These are phyloP conservation scores for Scleroderma citrinum DNA, from an alignment of 768 basidiomycete genomes.

Conservation along the genomic window DNA sequence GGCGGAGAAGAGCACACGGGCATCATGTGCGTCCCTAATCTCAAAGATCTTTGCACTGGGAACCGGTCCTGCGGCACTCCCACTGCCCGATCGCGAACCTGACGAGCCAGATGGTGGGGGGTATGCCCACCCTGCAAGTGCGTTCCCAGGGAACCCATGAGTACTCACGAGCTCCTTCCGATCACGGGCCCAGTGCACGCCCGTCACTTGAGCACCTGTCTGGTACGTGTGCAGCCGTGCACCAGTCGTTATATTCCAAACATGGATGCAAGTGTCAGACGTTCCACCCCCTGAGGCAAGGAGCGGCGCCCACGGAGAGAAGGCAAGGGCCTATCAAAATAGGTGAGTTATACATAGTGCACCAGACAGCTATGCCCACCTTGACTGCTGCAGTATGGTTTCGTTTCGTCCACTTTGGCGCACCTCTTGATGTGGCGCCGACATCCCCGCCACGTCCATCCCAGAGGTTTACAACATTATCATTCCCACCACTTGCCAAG, in stretches of 20 bases:
- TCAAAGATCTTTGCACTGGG: slow-evolving; percentile 30
- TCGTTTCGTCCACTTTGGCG: slow-evolving; percentile 84
- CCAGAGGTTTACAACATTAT: slow-evolving; percentile 98
- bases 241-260: slow-evolving; percentile 91
- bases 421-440: slow-evolving; percentile 39
- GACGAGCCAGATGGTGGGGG: slow-evolving; percentile 42
- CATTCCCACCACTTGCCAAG: slow-evolving; percentile 93
- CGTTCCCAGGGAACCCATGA: slow-evolving; percentile 90
- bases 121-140: slow-evolving; percentile 77
- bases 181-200: slow-evolving; percentile 81
- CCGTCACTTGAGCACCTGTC: slow-evolving; percentile 89
- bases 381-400: slow-evolving; percentile 89
- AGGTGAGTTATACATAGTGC: background rate
- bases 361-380: slow-evolving; percentile 26
- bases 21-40: slow-evolving; percentile 91
- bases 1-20: slow-evolving; percentile 80
- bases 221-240: slow-evolving; percentile 83
- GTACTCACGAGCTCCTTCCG: slow-evolving; percentile 88
- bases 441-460: slow-evolving; percentile 72
- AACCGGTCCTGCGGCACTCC: slow-evolving; percentile 1
- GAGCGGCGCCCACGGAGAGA: slow-evolving; percentile 94
- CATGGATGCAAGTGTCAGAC: slow-evolving; percentile 82
- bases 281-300: slow-evolving; percentile 94
- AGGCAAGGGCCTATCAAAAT: slow-evolving; percentile 74
- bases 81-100: slow-evolving; percentile 60